Conservation (phyloP, 2,329 filamentous ascomycete species). For the Aspergillus terreus region DNA sequence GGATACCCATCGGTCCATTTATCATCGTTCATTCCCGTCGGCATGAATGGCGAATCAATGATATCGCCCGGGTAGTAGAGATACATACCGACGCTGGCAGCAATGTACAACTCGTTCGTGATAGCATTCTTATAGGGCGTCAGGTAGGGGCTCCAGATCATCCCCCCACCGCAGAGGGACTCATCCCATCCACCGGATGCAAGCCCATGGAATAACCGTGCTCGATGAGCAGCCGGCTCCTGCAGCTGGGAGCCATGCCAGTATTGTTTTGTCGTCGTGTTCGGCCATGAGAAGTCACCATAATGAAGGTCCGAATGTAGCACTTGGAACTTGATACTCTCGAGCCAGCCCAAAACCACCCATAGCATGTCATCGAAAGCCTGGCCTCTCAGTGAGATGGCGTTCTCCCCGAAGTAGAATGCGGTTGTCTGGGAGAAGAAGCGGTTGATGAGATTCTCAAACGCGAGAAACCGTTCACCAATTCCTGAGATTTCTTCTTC, state of each 20-base stretch:
- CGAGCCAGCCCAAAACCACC: constrained; percentile 90
- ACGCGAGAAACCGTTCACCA: constrained; percentile 37
- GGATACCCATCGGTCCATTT: constrained; percentile 30
- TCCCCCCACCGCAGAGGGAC: constrained; percentile 75
- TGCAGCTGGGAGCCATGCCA: constrained; percentile 80
- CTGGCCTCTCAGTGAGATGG: constrained; percentile 67
- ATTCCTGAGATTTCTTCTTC: constrained; percentile 1
- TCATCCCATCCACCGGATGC: constrained; percentile 78
- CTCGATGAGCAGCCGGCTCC: constrained; percentile 74
- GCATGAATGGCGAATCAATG: constrained; percentile 65
- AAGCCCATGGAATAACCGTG: constrained; percentile 80
- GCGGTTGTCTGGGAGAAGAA: constrained; percentile 74
- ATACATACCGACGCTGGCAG: constrained; percentile 85
- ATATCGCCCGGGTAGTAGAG: constrained; percentile 78
- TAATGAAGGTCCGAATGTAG: constrained; percentile 66
- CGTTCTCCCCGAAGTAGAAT: constrained; percentile 85
- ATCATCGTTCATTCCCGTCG: constrained; percentile 17
- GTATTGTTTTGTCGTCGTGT: constrained; percentile 16
- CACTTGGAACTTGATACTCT: constrained; percentile 71
- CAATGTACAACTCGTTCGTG: constrained; percentile 85
- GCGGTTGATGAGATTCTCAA: constrained; percentile 75
- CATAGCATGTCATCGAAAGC: constrained; percentile 94
- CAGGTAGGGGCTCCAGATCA: constrained; percentile 82
- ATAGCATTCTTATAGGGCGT: constrained; percentile 93
- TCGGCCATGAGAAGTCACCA: constrained; percentile 18